phyloP scores from a whole-genome alignment of 257 asterid species.

The Linderniella brevidens region DNA sequence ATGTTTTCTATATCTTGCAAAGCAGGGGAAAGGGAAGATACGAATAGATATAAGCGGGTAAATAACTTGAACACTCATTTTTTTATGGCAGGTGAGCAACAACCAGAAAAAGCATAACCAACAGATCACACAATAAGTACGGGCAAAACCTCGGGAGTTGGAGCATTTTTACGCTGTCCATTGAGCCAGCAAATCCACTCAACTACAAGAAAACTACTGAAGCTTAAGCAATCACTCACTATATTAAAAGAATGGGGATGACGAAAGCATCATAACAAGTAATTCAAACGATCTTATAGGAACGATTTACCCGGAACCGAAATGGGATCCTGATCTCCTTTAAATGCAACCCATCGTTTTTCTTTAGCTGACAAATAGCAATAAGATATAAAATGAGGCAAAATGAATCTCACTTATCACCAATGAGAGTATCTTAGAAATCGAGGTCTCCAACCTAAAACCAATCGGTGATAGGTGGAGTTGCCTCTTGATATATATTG shows the following conservation, averaged over 20 bases:
- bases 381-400: slow-evolving; percentile 6
- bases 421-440: background rate
- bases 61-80: too few species aligned
- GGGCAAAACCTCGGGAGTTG: slow-evolving; percentile 17
- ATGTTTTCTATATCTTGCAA: background rate
- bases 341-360: slow-evolving; percentile 76
- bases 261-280: background rate
- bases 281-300: background rate
- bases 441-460: too few species aligned
- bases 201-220: slow-evolving; percentile 41
- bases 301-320: slow-evolving; percentile 51
- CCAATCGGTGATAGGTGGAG: too few species aligned
- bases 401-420: too few species aligned
- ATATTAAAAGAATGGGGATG: too few species aligned
- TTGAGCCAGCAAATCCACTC: slow-evolving; percentile 99
- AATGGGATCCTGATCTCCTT: slow-evolving; percentile 89
- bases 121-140: background rate
- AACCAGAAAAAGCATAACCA: too few species aligned
- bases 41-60: background rate
- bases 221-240: slow-evolving; percentile 13
- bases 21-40: background rate
- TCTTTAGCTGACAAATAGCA: slow-evolving; percentile 55
- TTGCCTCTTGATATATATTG: too few species aligned
- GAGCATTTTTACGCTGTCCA: slow-evolving; percentile 89
- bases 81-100: too few species aligned